phyloP scores from a whole-genome alignment of 2,329 filamentous ascomycete species.

The Magnaporthiopsis rhizophila region DNA sequence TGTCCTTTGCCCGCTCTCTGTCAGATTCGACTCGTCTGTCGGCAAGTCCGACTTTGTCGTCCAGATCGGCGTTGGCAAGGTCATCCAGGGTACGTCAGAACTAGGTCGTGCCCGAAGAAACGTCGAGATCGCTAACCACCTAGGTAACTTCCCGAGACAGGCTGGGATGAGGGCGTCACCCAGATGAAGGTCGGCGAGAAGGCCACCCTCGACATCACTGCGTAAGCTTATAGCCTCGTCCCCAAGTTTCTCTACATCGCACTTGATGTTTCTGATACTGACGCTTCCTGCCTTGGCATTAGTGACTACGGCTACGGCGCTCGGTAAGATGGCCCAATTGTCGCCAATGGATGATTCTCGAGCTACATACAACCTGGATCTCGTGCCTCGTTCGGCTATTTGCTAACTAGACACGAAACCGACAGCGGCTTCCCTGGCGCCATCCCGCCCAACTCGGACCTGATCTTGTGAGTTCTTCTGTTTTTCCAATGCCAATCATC shows the following conservation, averaged over 20 bases:
- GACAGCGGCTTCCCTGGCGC: constrained; percentile 68
- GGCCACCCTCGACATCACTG: constrained; percentile 72
- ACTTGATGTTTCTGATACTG: background rate
- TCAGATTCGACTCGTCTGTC: constrained; percentile 82
- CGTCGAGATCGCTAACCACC: background rate
- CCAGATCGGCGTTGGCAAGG: constrained; percentile 70
- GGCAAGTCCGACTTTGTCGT: constrained; percentile 69
- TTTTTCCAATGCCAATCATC: background rate
- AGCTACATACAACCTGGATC: no score
- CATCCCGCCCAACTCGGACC: constrained; percentile 66
- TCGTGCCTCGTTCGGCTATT: background rate
- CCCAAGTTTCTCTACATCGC: background rate
- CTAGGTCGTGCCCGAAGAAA: background rate
- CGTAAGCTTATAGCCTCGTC: constrained; percentile 39
- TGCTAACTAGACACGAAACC: background rate
- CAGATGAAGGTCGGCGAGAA: constrained; percentile 89
- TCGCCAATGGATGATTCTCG: no score
- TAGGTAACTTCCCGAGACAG: constrained; percentile 31
- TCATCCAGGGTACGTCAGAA: constrained; percentile 66
- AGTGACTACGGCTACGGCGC: constrained; percentile 60
- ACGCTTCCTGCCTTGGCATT: constrained; percentile 1
- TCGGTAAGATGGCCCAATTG: constrained; percentile 33
- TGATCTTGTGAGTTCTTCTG: constrained; percentile 67
- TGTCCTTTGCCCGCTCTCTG: constrained; percentile 6
- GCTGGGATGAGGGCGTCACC: constrained; percentile 77